Base-by-base conservation (phyloP, 129 eudicot genomes). In the Pittosporum tobira region DNA sequence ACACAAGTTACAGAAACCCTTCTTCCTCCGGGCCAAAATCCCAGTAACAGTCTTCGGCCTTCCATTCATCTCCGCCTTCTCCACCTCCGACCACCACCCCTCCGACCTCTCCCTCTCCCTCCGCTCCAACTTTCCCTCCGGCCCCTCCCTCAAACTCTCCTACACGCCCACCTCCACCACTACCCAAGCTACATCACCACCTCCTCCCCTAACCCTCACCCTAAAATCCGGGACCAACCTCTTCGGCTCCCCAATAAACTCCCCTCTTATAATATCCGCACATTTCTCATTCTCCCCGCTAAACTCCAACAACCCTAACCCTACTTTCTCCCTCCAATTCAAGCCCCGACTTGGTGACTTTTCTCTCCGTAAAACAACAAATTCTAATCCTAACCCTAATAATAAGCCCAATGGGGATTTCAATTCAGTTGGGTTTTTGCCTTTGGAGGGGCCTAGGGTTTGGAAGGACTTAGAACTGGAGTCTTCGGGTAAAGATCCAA, bases 141-240 rank as follows among this genome's bases (percentile, higher is more conserved):
- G 94, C 18, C 98, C 98, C n/a, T 72, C 89, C 11, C 85, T 91
- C 42, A 81, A 88, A 59, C 83, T 91, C 75, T 73, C 95, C 29
- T 85, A 90, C 79, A 71, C 76, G 69, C 72, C 94, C 75, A 55
- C 84, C 51, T 28, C 79, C 51, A 1, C 71, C 70, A 2, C 80
- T 53, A 2, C 65, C 56, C 15, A 70, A 63, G 57, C 72, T 64
- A 62, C 48, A 19, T 30, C 71, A 0, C 50, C 80, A 48, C 30
- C 75, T 45, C 70, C 75, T 7, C 77, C 88, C 12, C 73, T 77
- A 13, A 68, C 84, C 0, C 73, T 86, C 48, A 67, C 94, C 13
- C 83, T 90, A 53, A 90, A 80, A 48, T 86, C 95, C 28, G 95
- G 98, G 4, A 64, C 80, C 21, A 68, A 79, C 45, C 71, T 86